These are phyloP conservation scores for Albatrellus ellisii DNA, from an alignment of 768 basidiomycete species.

Conservation along the genomic window DNA sequence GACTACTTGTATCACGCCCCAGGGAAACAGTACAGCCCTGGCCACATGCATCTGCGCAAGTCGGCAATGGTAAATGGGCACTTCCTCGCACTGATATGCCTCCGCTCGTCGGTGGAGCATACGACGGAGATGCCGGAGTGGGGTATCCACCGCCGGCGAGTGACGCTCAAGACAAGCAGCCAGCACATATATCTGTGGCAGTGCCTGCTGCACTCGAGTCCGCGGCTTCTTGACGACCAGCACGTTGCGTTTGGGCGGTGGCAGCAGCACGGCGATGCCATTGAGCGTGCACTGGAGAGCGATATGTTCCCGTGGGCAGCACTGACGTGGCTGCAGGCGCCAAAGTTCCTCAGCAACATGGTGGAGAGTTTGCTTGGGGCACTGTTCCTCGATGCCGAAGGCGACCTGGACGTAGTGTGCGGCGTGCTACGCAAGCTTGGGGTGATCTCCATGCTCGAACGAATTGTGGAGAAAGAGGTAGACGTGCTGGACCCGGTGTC, in stretches of 20 bases:
- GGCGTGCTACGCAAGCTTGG: conserved; percentile 39
- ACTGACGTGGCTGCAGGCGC: conserved; percentile 61
- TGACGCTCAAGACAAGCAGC: too few species aligned
- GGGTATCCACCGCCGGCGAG: too few species aligned
- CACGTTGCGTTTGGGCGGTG: conserved; percentile 39
- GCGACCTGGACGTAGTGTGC: conserved; percentile 37
- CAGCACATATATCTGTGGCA: conserved; percentile 48
- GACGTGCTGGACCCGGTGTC: conserved; percentile 68
- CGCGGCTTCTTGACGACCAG: conserved; percentile 50
- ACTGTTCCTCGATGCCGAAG: conserved; percentile 55
- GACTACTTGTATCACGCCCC: conserved; percentile 53
- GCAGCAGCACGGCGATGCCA: conserved; percentile 26
- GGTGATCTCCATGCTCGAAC: conserved; percentile 43
- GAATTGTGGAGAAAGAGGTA: conserved; percentile 50
- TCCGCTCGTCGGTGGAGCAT: conserved; percentile 29
- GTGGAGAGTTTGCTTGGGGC: conserved; percentile 67
- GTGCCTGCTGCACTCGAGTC: conserved; percentile 61
- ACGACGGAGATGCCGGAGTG: conserved; percentile 38
- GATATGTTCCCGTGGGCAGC: conserved; percentile 59
- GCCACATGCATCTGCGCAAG: conserved; percentile 55
- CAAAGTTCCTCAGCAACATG: conserved; percentile 72
- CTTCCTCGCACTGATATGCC: conserved; percentile 55
- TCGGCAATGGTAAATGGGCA: conserved; percentile 63
- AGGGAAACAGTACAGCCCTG: conserved; percentile 53
- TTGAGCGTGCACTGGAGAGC: conserved; percentile 36